These are phyloP conservation scores for Nepenthes gracilis DNA, from an alignment of 148 eudicot species.

Conservation along the genomic window DNA sequence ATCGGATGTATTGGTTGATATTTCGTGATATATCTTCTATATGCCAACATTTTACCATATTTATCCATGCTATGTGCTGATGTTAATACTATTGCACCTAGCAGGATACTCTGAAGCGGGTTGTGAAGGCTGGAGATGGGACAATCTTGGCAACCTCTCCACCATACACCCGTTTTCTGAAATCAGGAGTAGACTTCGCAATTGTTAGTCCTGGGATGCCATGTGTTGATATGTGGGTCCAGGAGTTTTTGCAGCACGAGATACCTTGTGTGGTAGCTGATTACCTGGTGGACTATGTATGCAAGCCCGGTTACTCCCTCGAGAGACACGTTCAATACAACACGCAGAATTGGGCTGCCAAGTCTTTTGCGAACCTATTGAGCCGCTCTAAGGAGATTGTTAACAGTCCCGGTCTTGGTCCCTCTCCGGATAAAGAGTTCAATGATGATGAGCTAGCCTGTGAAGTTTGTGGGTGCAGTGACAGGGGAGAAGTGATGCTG, in stretches of 20 bases:
- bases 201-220: conserved; percentile 88
- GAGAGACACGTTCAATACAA: conserved; percentile 71
- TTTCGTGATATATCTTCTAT: too few species aligned
- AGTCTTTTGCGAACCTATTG: conserved; percentile 42
- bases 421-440: conserved; percentile 23
- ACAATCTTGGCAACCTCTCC: conserved; percentile 94
- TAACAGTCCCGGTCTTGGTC: background rate
- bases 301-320: conserved; percentile 83
- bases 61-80: background rate
- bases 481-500: conserved; percentile 79
- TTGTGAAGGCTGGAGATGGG: conserved; percentile 87
- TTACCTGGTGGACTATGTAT: conserved; percentile 84
- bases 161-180: conserved; percentile 78
- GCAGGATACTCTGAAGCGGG: conserved; percentile 92
- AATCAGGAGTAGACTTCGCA: conserved; percentile 70
- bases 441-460: conserved; percentile 34
- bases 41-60: background rate
- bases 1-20: too few species aligned
- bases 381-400: conserved; percentile 34
- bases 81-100: background rate
- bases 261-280: conserved; percentile 78
- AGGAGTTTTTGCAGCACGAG: conserved; percentile 68
- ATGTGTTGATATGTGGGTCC: conserved; percentile 80
- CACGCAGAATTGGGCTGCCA: conserved; percentile 70
- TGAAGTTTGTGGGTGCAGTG: conserved; percentile 51